Base-by-base conservation (phyloP, 1,284 basidiomycete species). In the Mycosarcoma mackinlayi region DNA sequence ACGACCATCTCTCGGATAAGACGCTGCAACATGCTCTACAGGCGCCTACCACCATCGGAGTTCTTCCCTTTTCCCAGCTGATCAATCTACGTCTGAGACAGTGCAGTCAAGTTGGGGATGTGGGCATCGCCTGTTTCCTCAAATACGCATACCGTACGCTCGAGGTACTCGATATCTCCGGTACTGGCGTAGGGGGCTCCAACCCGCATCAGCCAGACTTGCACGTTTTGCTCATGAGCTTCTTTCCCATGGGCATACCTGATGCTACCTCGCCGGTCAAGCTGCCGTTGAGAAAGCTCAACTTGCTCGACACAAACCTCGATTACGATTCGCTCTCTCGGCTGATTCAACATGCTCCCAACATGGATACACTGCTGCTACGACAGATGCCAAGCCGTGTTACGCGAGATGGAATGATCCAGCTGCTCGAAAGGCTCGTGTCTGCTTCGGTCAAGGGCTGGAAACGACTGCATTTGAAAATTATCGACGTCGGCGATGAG, bases 1-100 rank as follows among this genome's bases (percentile, higher is more conserved):
- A 64, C 45, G 61, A 64, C 2, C 46, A 69, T 25, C 28, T 68
- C 8, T 50, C 57, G 5, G 64, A 67, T 38, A 53, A 49, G n/a
- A 49, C 53, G 23, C 49, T 67, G 0, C 44, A 52, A 13, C 8
- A 7, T 2, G 57, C 64, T 3, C 34, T 68, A 10, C 45, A 63
- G 45, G 59, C 60, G 14, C 55, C 58, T 2, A 14, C 27, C 24
- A 35, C 27, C 4, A 40, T 25, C 13, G 53, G 21, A 7, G 16
- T 37, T 0, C 37, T 68, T 1, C 65, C 65, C 14, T 63, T 68
- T 14, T 45, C 49, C 4, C 58, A 51, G 37, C 50, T 68, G 8
- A 27, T 27, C 41, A 63, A 68, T 25, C 48, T 68, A 24, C 45
- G 65, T 21, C 30, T 68, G 19, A 34, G 65, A 0, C 49, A 41